These are phyloP conservation scores for Cladophialophora exuberans DNA, from an alignment of 2,329 filamentous ascomycete species.

Conservation along the genomic window DNA sequence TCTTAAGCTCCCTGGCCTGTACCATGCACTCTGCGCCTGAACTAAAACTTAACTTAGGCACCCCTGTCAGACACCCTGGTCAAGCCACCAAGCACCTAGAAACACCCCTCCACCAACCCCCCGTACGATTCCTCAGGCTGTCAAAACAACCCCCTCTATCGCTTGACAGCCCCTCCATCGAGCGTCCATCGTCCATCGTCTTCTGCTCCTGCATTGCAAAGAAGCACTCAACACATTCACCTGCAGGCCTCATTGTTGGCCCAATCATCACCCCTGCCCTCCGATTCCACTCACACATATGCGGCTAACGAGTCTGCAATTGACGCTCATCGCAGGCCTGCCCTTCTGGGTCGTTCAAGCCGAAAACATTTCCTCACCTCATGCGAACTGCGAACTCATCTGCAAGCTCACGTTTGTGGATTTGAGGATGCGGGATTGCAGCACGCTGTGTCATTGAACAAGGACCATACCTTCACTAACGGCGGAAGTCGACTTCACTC, in stretches of 20 bases:
- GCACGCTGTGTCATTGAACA: slow-evolving; percentile 9
- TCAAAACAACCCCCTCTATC: slow-evolving; percentile 13
- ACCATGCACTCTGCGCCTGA: no score
- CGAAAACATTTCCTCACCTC: slow-evolving; percentile 26
- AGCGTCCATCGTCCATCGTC: slow-evolving; percentile 4
- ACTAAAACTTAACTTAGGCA: no score
- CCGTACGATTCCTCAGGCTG: slow-evolving; percentile 6
- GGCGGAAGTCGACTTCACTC: not conserved
- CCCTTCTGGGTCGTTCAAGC: slow-evolving; percentile 27
- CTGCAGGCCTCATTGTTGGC: slow-evolving; percentile 4
- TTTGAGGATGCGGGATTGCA: slow-evolving; percentile 10
- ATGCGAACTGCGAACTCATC: slow-evolving; percentile 24
- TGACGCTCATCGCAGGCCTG: slow-evolving; percentile 29
- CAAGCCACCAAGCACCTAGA: slow-evolving; percentile 7
- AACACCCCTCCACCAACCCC: not conserved
- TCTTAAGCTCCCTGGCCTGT: no score
- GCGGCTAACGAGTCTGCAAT: slow-evolving; percentile 22
- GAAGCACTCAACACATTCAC: slow-evolving; percentile 19
- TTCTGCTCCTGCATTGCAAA: slow-evolving; percentile 20
- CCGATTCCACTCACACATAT: slow-evolving; percentile 14
- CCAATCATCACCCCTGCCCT: slow-evolving; percentile 19
- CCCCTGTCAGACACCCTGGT: slow-evolving; percentile 7
- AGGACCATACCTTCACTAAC: not conserved
- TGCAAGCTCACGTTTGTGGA: slow-evolving; percentile 17
- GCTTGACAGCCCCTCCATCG: slow-evolving; percentile 8